Base-by-base conservation (phyloP, 148 eudicot species). In the Linanthus parryae region DNA sequence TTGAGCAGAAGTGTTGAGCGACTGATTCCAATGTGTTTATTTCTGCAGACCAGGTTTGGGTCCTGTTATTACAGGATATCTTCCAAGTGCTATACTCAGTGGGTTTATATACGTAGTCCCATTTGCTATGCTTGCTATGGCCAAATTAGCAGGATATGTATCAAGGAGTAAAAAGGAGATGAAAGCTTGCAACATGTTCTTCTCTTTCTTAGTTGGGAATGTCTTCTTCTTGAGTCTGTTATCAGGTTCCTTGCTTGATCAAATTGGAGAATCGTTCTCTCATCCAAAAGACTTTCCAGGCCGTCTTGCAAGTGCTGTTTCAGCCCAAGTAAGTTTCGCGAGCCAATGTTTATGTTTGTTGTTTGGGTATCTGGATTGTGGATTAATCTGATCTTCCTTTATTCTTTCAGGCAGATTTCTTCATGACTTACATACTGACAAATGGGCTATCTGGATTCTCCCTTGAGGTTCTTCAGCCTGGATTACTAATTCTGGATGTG, bases 401-500 rank as follows among this genome's bases (percentile, higher is more conserved):
- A 38, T 44, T 42, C 44, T 67, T 71, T 39, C 88, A 90, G 97
- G 95, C 91, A 39, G 91, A 90, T 64, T 90, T 90, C 62, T 90
- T 90, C 66, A 78, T 83, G 71, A 90, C 97, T 36, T 85, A 90
- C 72, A 85, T 90, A 56, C 66, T 85, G 73, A 80, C 97, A 18
- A 86, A 78, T 65, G 97, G 97, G 52, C 74, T 90, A 30, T 72
- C 88, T 12, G 97, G 95, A 60, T 90, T 90, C 67, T 85, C 92
- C 24, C 69, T 90, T 33, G 97, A 90, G 63, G 65, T 76, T 59
- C 78, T 90, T 54, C 97, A 90, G 66, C 85, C 95, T 19, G 97
- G 88, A 26, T 71, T 90, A 44, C 76, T 90, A 18, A 49, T 67
- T 20, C 78, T 78, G 95, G 84, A 90, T 71, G 51, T 38, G 41